Percentiles rank a stretch among this genome's conserved stretches.
Evolutionary conservation across 345 rosid genomes (phyloP).

Genomic region (Microcos paniculata): DNA sequence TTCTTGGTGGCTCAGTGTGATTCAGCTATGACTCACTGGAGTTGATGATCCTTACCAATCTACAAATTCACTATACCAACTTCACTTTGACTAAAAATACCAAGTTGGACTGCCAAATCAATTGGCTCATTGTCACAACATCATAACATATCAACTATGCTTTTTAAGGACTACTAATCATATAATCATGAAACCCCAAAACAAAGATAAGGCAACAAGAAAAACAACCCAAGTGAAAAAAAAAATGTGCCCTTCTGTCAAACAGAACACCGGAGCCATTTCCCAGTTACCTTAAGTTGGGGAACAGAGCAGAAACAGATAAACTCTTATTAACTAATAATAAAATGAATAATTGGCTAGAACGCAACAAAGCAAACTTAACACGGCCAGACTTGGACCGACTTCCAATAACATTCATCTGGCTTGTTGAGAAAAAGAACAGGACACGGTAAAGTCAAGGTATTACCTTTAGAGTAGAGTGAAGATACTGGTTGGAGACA

Average conservation of each 20-base stretch:
- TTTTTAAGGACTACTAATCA: background rate
- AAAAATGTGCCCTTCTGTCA: background rate
- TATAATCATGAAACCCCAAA: background rate
- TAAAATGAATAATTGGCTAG: background rate
- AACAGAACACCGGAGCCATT: background rate
- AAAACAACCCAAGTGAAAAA: background rate
- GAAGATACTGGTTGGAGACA: conserved; percentile 19
- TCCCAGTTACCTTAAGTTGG: background rate
- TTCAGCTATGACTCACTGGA: no score
- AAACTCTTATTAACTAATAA: background rate
- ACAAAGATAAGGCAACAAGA: background rate
- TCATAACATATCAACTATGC: background rate
- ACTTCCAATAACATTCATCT: background rate
- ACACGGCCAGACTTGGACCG: background rate
- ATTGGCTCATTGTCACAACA: conserved; percentile 1
- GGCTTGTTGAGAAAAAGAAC: background rate
- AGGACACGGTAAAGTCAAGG: background rate
- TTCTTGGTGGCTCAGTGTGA: background rate
- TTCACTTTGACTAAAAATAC: background rate
- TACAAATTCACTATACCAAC: background rate
- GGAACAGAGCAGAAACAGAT: background rate
- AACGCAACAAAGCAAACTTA: background rate
- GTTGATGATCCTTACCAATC: background rate
- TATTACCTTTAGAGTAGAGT: conserved; percentile 37
- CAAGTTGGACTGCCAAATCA: background rate